These are phyloP conservation scores for Lepiota subincarnata DNA, from an alignment of 768 basidiomycete genomes.

Conservation along the genomic window DNA sequence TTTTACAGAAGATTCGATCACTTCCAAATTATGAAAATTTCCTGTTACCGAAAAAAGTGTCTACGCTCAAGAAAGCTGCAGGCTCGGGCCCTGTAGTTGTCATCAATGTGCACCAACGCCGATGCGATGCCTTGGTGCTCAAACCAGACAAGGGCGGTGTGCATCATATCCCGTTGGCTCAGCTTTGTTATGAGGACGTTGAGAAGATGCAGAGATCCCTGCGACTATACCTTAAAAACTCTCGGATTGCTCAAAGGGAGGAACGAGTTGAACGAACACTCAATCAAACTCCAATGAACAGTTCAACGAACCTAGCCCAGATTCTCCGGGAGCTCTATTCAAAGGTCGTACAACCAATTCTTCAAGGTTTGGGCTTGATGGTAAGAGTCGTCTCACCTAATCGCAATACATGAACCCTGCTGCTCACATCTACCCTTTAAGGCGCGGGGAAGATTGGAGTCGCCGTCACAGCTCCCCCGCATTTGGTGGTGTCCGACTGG, in stretches of 20 bases:
- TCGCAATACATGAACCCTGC: background rate
- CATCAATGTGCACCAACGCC: conserved; percentile 5
- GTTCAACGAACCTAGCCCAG: background rate
- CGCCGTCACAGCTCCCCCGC: background rate
- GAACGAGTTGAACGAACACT: background rate
- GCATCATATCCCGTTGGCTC: background rate
- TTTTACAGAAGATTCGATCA: background rate
- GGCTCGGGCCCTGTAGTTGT: conserved; percentile 11
- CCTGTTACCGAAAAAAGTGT: background rate
- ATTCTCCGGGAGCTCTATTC: background rate
- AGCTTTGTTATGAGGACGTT: background rate
- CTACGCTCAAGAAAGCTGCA: background rate
- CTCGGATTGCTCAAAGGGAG: background rate
- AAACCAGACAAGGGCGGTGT: background rate
- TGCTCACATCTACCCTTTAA: too few species aligned
- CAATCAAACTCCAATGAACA: background rate
- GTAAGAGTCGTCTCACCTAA: background rate
- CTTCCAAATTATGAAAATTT: background rate
- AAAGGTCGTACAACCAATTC: conserved; percentile 1
- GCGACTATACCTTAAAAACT: background rate
- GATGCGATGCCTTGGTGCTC: conserved; percentile 14
- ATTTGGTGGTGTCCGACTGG: conserved; percentile 26
- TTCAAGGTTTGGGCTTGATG: background rate
- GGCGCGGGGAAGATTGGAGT: background rate
- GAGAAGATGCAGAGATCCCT: background rate